These are phyloP conservation scores for Clitoria ternatea DNA, from an alignment of 306 rosid species.

Conservation along the genomic window DNA sequence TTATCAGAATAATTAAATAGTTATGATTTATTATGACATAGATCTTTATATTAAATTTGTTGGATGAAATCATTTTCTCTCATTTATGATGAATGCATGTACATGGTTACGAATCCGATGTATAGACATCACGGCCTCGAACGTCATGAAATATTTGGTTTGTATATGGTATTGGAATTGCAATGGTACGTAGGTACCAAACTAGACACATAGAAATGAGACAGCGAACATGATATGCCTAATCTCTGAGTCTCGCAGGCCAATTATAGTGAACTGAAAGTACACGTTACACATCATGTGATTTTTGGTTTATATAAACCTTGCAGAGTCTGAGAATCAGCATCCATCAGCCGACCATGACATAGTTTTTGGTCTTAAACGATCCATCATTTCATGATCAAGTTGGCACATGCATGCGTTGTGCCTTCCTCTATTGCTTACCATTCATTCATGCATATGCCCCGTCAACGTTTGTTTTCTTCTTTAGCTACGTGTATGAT, in stretches of 20 bases:
- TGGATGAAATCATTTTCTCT: too few relatives aligned
- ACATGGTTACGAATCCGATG: conserved; percentile 7
- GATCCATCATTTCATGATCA: conserved; percentile 12
- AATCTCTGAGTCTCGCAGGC: background rate
- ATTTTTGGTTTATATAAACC: conserved; percentile 1
- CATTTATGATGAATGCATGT: too few relatives aligned
- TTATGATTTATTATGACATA: too few relatives aligned
- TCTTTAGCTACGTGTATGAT: conserved; percentile 18
- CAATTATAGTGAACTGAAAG: conserved; percentile 17
- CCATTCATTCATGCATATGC: conserved; percentile 26
- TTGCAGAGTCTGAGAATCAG: conserved; percentile 21
- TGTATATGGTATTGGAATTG: background rate
- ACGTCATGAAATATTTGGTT: conserved; percentile 16
- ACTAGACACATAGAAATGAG: background rate
- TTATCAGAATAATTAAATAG: too few relatives aligned
- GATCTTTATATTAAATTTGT: too few relatives aligned
- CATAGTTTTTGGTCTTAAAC: conserved; percentile 10
- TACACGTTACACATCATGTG: conserved; percentile 32
- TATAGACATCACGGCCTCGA: background rate
- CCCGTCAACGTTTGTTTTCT: conserved; percentile 14
- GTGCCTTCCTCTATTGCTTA: background rate
- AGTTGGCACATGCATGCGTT: conserved; percentile 24
- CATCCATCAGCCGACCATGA: conserved; percentile 21
- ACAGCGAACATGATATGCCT: conserved; percentile 18
- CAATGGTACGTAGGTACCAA: conserved; percentile 1